phyloP scores from a whole-genome alignment of 2,329 filamentous ascomycete genomes.

The Coleophoma crateriformis region DNA sequence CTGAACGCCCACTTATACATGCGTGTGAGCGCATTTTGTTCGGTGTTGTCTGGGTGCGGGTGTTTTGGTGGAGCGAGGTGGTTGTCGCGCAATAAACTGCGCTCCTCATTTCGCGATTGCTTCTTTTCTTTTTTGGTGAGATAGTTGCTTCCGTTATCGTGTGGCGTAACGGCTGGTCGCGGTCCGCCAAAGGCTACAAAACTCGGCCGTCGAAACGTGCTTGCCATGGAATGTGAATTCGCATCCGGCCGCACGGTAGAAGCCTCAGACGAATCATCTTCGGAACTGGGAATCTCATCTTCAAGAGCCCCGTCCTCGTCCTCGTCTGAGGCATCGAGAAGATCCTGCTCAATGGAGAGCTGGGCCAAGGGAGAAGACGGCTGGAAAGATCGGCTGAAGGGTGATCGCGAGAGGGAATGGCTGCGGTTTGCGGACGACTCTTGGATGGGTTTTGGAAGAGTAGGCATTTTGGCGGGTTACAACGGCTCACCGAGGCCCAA shows the following conservation, averaged over 20 bases:
- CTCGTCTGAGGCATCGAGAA: constrained; percentile 43
- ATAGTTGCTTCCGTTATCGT: constrained; percentile 35
- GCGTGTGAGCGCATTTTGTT: constrained; percentile 29
- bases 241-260: constrained; percentile 27
- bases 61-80: constrained; percentile 60
- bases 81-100: constrained; percentile 59
- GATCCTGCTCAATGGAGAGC: constrained; percentile 58
- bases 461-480: constrained; percentile 16
- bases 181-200: constrained; percentile 69
- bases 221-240: constrained; percentile 44
- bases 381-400: constrained; percentile 39
- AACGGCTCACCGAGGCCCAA: no score
- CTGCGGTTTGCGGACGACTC: constrained; percentile 5
- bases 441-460: constrained; percentile 16
- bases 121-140: constrained; percentile 51
- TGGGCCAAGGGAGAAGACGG: constrained; percentile 62
- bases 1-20: constrained; percentile 43
- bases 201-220: constrained; percentile 70
- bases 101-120: constrained; percentile 51
- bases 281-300: constrained; percentile 31
- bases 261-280: constrained; percentile 32
- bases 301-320: constrained; percentile 36
- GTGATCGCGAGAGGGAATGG: constrained; percentile 23
- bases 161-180: constrained; percentile 63
- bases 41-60: constrained; percentile 32